Evolutionary conservation across 192 early-diverging fungal genomes (phyloP).

Genomic region (Rhizophagus sp.): DNA sequence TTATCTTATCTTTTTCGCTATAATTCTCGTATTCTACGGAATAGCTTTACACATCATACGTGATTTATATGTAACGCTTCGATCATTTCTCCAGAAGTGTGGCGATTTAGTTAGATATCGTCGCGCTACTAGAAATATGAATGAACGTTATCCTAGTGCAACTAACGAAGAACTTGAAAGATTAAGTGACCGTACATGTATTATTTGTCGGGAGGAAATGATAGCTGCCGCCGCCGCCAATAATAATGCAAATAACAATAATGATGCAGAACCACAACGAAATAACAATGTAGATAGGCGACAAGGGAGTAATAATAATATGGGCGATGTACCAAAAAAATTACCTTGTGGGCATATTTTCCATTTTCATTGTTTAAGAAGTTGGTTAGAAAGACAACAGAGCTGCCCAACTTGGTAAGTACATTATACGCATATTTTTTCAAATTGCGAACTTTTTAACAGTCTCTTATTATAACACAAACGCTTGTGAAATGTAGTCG

Average conservation of each 20-base stretch:
- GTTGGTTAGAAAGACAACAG: conserved; percentile 97
- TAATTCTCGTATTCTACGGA: conserved; percentile 81
- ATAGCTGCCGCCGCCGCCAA: conserved; percentile 27
- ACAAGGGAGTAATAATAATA: conserved; percentile 30
- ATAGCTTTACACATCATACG: conserved; percentile 95
- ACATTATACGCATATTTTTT: neutral
- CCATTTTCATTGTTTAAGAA: conserved; percentile 93
- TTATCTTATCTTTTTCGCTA: conserved; percentile 86
- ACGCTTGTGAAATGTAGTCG: conserved; percentile 35
- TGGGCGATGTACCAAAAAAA: conserved; percentile 81
- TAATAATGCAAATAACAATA: conserved; percentile 9
- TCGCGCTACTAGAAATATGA: conserved; percentile 95
- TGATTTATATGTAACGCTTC: conserved; percentile 92
- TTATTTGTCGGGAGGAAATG: conserved; percentile 99
- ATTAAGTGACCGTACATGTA: conserved; percentile 83
- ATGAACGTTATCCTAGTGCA: conserved; percentile 92
- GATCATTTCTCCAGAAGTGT: conserved; percentile 89
- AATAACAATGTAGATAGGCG: conserved; percentile 1
- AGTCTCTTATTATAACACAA: conserved; percentile 9
- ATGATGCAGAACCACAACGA: conserved; percentile 1
- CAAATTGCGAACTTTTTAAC: neutral
- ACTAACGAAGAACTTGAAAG: conserved; percentile 74
- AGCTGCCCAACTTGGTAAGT: conserved; percentile 92
- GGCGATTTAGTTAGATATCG: conserved; percentile 89
- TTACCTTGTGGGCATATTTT: conserved; percentile 97